Conservation (phyloP, 768 basidiomycete species). For the Chlorophyllum brunneum region DNA sequence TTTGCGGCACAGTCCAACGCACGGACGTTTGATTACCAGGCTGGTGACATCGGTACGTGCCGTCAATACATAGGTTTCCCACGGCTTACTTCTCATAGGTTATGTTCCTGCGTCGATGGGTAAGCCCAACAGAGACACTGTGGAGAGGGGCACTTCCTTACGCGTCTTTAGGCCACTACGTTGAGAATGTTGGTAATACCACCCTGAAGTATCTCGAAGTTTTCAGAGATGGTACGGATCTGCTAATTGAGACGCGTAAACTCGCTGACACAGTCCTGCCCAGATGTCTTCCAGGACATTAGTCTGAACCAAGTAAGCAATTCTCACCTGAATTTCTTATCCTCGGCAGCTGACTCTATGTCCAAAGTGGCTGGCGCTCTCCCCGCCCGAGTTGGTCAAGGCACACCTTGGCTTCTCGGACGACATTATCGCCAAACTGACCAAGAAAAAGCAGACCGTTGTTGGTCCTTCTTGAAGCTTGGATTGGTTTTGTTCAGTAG, state of each 20-base stretch:
- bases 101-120: conserved; percentile 59
- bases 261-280: not conserved
- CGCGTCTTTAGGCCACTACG: conserved; percentile 38
- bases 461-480: conserved; percentile 21
- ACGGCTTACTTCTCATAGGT: no score
- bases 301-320: conserved; percentile 15
- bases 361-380: conserved; percentile 37
- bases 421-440: conserved; percentile 28
- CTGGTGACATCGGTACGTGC: conserved; percentile 55
- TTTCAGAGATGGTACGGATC: conserved; percentile 28
- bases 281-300: conserved; percentile 18
- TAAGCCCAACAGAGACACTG: conserved; percentile 20
- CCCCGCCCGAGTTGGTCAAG: conserved; percentile 37
- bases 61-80: no score
- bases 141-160: not conserved
- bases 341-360: not conserved
- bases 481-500: not conserved
- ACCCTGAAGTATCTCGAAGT: conserved; percentile 47
- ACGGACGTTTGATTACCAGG: conserved; percentile 57
- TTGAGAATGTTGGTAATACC: conserved; percentile 51
- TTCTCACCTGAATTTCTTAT: not conserved
- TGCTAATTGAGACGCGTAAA: not conserved
- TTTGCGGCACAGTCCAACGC: conserved; percentile 53
- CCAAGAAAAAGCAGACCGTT: conserved; percentile 35
- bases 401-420: conserved; percentile 36